Evolutionary conservation across 352 stramenopile genomes (phyloP), one percentile per base, ranked within the genome.

Genomic region (Phytophthora agathidicida): DNA sequence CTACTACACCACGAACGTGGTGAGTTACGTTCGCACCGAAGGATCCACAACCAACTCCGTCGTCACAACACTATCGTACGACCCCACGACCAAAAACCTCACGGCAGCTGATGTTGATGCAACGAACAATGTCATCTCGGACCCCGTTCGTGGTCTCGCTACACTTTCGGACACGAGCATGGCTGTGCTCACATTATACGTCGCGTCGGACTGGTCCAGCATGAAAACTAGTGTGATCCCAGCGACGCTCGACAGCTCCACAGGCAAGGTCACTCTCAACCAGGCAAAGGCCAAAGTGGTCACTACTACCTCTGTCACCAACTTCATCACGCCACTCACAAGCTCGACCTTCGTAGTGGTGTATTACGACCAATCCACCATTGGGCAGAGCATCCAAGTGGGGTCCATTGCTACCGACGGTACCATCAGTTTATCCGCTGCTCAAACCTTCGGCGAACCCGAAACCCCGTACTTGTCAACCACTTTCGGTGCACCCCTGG

Each of bases 151-250:
- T 14, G 82, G 79, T 3, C 39, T 89, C 17, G 78, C 71, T 6
- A 86, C 77, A 17, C 72, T 92, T 43, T 88, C 76, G 0, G 78
- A 88, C 64, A 72, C 72, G 16, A 37, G 58, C 5, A 71, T 83
- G 6, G 58, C 83, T 3, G 62, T 75, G 1, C 19, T 92, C 8
- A 74, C 56, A 0, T 5, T 35, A 7, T 41, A n/a, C 5, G 11
- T 13, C 3, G 23, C 30, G 3, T 3, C 20, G 1, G 14, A 54
- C 14, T 24, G 22, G n/a, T n/a, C n/a, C 4, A 13, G 27, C 17
- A 43, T 19, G 19, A 20, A n/a, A 11, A 13, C 16, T 8, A 27
- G 16, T 5, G 41, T 83, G 6, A 65, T 68, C 3, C 66, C 82
- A 1, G 75, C 61, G 7, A 53, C 48, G 8, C 57, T 89, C 16